Evolutionary conservation across 2,329 filamentous ascomycete genomes (phyloP).

Genomic region (Penicillium sp.): DNA sequence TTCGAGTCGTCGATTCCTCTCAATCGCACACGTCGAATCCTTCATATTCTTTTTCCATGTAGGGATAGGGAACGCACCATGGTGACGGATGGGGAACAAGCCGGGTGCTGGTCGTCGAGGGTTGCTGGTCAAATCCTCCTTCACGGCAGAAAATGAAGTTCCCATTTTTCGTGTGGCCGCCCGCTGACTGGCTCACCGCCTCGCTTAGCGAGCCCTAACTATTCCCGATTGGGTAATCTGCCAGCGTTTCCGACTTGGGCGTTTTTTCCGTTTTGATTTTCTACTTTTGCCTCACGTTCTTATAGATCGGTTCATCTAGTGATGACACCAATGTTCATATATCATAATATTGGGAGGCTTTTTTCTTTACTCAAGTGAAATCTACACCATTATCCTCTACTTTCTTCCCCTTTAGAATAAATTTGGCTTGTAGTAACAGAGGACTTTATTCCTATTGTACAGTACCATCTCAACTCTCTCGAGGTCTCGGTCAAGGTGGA

Average conservation of each 20-base stretch:
- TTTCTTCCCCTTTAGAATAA: slow-evolving; percentile 8
- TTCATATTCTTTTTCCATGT: slow-evolving; percentile 12
- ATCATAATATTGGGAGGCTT: background rate
- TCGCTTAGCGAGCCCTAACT: slow-evolving; percentile 49
- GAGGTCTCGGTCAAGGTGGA: background rate
- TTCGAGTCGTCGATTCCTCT: slow-evolving; percentile 12
- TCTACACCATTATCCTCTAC: background rate
- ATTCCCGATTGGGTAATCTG: slow-evolving; percentile 30
- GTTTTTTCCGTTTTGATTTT: slow-evolving; percentile 1
- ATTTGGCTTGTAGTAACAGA: background rate
- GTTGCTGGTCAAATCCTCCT: slow-evolving; percentile 50
- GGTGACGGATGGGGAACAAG: slow-evolving; percentile 58
- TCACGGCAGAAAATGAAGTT: slow-evolving; percentile 34
- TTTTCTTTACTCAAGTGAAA: background rate
- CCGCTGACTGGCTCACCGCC: slow-evolving; percentile 37
- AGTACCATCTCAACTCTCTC: slow-evolving; percentile 9
- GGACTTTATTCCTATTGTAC: slow-evolving; percentile 23
- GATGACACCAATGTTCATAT: background rate
- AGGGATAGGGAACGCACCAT: slow-evolving; percentile 43
- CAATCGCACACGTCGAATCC: slow-evolving; percentile 15
- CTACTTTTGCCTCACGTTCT: background rate
- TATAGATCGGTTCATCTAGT: background rate
- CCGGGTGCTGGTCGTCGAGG: slow-evolving; percentile 46
- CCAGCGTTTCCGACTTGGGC: slow-evolving; percentile 16
- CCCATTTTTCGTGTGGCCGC: slow-evolving; percentile 47